phyloP scores from a whole-genome alignment of 305 asterid species.

The Galium porrigens region DNA sequence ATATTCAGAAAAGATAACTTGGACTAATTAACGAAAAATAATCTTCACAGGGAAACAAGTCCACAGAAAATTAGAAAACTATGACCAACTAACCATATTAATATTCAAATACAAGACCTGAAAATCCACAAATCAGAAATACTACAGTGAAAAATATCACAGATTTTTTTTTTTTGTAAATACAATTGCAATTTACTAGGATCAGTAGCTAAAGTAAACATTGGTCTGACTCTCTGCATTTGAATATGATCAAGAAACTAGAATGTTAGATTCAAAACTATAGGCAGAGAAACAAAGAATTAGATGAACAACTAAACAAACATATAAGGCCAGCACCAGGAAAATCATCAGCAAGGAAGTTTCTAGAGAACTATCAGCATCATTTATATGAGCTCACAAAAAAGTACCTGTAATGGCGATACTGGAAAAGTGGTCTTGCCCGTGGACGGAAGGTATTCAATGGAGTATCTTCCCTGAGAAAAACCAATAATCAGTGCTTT shows the following conservation, averaged over 20 bases:
- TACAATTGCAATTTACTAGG: not conserved
- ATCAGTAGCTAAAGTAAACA: not conserved
- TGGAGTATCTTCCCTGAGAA: slow-evolving; percentile 85
- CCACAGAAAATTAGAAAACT: not conserved
- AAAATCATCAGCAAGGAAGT: not conserved
- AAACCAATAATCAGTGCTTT: slow-evolving; percentile 19
- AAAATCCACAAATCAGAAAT: not conserved
- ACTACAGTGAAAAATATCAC: not conserved
- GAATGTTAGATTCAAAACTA: not conserved
- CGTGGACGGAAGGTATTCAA: slow-evolving; percentile 81
- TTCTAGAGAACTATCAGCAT: not conserved
- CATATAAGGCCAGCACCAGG: not conserved
- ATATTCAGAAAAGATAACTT: not conserved
- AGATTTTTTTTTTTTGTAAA: not conserved
- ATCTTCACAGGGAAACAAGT: not conserved
- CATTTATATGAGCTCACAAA: slow-evolving; percentile 11
- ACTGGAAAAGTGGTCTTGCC: slow-evolving; percentile 80
- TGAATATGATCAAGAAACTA: not conserved
- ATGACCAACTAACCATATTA: not conserved
- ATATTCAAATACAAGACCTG: not conserved
- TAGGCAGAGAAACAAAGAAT: not conserved
- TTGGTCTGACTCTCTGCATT: not conserved
- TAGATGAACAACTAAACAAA: not conserved
- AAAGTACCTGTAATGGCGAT: slow-evolving; percentile 94
- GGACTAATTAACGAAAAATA: not conserved